Percentiles rank a stretch among this genome's conserved stretches.
Conservation (phyloP, 2,329 filamentous ascomycete species). For the Amesomyces nigricolor region DNA sequence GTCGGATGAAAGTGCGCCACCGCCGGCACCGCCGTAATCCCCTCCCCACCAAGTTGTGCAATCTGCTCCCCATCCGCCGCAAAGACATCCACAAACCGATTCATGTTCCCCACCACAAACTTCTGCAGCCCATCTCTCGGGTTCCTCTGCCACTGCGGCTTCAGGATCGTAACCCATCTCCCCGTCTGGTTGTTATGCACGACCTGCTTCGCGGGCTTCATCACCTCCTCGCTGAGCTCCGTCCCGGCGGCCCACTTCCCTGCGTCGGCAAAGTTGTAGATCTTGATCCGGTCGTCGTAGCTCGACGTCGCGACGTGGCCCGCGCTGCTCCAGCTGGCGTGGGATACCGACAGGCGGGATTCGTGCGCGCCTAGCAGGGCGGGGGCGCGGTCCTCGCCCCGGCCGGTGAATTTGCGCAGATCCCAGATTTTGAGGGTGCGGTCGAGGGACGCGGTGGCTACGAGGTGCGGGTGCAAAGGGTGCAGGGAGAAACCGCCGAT, state of each 20-base stretch:
- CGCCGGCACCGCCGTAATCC: constrained; percentile 89
- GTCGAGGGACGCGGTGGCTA: constrained; percentile 87
- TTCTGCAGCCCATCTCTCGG: constrained; percentile 77
- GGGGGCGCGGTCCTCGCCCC: constrained; percentile 55
- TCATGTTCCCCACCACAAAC: constrained; percentile 95
- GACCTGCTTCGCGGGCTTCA: constrained; percentile 65
- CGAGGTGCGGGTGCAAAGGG: constrained; percentile 70
- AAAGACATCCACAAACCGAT: constrained; percentile 90
- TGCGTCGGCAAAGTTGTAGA: constrained; percentile 70
- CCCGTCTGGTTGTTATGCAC: constrained; percentile 95
- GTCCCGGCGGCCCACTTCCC: constrained; percentile 54
- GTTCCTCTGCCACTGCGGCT: constrained; percentile 79
- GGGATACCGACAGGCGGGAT: constrained; percentile 79
- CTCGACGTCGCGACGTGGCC: constrained; percentile 87
- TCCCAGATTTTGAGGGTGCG: constrained; percentile 92
- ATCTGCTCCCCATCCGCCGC: constrained; percentile 77
- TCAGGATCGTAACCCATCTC: constrained; percentile 80
- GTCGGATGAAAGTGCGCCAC: constrained; percentile 87
- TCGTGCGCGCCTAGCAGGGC: constrained; percentile 73
- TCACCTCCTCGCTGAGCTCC: constrained; percentile 53
- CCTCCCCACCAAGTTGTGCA: constrained; percentile 80
- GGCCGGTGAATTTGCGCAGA: constrained; percentile 67
- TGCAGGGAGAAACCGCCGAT: constrained; percentile 90
- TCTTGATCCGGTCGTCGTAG: constrained; percentile 93
- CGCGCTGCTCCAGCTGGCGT: constrained; percentile 80